Base-by-base conservation (phyloP, 192 early-diverging fungal species). In the Thamnidium elegans region DNA sequence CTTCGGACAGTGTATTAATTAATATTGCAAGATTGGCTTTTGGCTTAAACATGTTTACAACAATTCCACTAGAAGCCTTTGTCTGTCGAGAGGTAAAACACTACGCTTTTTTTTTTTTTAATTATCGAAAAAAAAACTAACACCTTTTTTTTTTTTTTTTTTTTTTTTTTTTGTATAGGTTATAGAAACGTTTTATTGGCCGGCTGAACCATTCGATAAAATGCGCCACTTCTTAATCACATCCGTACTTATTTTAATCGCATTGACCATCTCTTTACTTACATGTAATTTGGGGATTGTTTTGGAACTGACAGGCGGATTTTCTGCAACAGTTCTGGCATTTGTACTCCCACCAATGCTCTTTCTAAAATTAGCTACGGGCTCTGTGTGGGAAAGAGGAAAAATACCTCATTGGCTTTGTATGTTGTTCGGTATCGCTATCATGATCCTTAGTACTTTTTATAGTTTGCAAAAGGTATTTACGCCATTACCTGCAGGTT, bases 41-140 rank as follows among this genome's bases (percentile, higher is more conserved):
- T 74, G 94, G 89, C 4, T 80, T 94, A 26, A 95, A 97, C 81
- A 97, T 97, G 94, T 94, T 97, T 56, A 88, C 94, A 7, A 95
- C 94, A 23, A 85, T 93, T 46, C 94, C 94, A 3, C 80, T 94
- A 71, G 94, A 97, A 62, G 81, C 86, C 6, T 92, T 97, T 76
- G 94, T 97, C 32, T 92, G 90, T 54, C 84, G 94, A 36, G 92
- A 94, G 78, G 90, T 86, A 72, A 68, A 15, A 42, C 14, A 63
- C 59, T 55, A 59, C 67, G 3, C 26, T 26, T 26, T 26, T 44
- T 64, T 39, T 20, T 44, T 36, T 73, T 36, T 66, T 8, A n/a
- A n/a, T n/a, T n/a, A n/a, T 53, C 34, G n/a, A n/a, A n/a, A n/a
- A n/a, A n/a, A n/a, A n/a, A 23, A 19, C 20, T 45, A 43, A 42